Evolutionary conservation across 2,329 filamentous ascomycete genomes (phyloP).

Genomic region (Exserohilum turcica): DNA sequence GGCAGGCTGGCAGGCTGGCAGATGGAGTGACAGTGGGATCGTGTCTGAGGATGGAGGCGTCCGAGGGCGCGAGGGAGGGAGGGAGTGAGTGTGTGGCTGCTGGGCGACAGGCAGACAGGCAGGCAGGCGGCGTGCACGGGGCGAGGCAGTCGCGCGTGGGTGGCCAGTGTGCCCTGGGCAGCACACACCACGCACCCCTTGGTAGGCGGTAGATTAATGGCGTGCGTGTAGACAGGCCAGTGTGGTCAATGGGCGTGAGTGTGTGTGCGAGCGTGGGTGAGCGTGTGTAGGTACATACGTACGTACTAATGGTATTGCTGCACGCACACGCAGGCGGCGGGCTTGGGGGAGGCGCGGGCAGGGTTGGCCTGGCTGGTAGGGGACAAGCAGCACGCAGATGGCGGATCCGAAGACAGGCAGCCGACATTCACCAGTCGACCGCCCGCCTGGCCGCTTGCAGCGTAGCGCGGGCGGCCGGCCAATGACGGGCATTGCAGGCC

Average conservation of each 20-base stretch:
- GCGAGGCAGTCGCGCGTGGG: too few species aligned
- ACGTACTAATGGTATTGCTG: background rate
- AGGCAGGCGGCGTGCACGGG: too few species aligned
- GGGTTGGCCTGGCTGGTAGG: too few species aligned
- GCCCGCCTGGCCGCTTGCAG: constrained; percentile 15
- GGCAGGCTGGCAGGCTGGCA: background rate
- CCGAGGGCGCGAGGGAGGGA: too few species aligned
- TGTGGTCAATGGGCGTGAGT: background rate
- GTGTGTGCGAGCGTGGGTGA: background rate
- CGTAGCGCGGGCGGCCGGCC: constrained; percentile 4
- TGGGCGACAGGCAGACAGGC: too few species aligned
- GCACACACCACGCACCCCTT: background rate
- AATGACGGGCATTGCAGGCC: background rate
- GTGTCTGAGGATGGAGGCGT: too few species aligned
- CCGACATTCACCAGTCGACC: constrained; percentile 11
- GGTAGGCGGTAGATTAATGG: background rate
- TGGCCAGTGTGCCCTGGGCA: too few species aligned
- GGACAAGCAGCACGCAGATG: background rate
- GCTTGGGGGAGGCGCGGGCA: too few species aligned
- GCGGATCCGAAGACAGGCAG: constrained; percentile 1
- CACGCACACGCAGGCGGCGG: too few species aligned
- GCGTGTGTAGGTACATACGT: background rate
- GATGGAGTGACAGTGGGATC: too few species aligned
- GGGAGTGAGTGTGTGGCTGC: too few species aligned
- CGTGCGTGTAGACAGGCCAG: background rate